Percentiles rank a stretch among this genome's conserved stretches.
phyloP scores from a whole-genome alignment of 2,329 filamentous ascomycete genomes.

The Arthrinium phaeospermum region DNA sequence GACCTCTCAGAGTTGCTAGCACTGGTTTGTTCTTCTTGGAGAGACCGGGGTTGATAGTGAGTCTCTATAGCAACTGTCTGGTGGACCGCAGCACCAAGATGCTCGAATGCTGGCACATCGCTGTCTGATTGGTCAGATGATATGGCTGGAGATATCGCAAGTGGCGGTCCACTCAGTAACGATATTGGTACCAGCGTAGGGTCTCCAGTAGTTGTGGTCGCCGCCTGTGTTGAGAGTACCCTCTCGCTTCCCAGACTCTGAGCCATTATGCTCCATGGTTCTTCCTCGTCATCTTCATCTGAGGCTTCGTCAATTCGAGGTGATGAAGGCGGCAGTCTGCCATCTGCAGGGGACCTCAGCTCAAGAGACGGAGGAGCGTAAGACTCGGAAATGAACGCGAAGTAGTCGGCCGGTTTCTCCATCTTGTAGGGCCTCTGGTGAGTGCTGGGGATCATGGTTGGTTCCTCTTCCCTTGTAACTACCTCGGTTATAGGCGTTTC shows the following conservation, averaged over 20 bases:
- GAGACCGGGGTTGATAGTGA: neutral
- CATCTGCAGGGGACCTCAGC: slow-evolving; percentile 31
- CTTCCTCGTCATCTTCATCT: slow-evolving; percentile 28
- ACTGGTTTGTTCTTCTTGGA: slow-evolving; percentile 33
- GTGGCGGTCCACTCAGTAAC: neutral
- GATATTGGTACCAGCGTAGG: neutral
- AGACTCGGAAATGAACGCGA: slow-evolving; percentile 37
- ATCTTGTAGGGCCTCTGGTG: slow-evolving; percentile 19
- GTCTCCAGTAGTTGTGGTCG: slow-evolving; percentile 24
- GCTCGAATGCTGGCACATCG: slow-evolving; percentile 37
- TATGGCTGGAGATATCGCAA: slow-evolving; percentile 30
- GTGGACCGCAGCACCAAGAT: slow-evolving; percentile 15
- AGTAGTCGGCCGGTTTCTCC: slow-evolving; percentile 37
- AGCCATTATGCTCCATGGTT: slow-evolving; percentile 15
- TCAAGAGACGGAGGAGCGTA: slow-evolving; percentile 37
- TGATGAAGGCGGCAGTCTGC: slow-evolving; percentile 28
- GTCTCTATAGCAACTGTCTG: neutral
- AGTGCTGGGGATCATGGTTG: neutral
- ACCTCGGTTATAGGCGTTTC: slow-evolving; percentile 29
- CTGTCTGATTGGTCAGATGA: slow-evolving; percentile 37
- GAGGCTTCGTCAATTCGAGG: slow-evolving; percentile 30
- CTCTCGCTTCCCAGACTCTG: neutral
- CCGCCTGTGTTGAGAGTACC: neutral
- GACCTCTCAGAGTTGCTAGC: slow-evolving; percentile 44
- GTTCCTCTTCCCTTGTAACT: neutral